phyloP scores from a whole-genome alignment of 2,329 filamentous ascomycete genomes.

The Cladosporium phlei region DNA sequence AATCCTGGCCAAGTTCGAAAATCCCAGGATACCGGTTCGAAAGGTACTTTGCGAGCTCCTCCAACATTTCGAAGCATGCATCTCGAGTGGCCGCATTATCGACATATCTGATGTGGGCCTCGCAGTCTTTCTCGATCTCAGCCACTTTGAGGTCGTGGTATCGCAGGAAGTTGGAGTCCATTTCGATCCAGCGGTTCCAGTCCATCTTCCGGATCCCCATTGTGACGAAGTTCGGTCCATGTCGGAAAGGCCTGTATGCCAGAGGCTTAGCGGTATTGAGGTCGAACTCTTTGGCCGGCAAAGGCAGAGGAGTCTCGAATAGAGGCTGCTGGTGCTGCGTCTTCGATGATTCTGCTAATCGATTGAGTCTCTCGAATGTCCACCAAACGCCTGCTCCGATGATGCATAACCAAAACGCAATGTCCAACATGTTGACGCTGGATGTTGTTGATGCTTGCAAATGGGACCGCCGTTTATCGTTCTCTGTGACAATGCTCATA shows the following conservation, averaged over 20 bases:
- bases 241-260: constrained; percentile 6
- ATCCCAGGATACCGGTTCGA: constrained; percentile 6
- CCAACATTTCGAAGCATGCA: constrained; percentile 9
- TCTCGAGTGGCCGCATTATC: constrained; percentile 5
- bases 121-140: constrained; percentile 9
- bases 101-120: constrained; percentile 4
- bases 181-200: constrained; percentile 7
- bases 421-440: too few relatives aligned
- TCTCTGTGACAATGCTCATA: too few relatives aligned
- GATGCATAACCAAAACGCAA: too few relatives aligned
- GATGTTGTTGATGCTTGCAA: too few relatives aligned
- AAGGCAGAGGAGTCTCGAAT: constrained; percentile 8
- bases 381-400: too few relatives aligned
- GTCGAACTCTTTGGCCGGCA: constrained; percentile 7
- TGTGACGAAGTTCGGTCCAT: constrained; percentile 5
- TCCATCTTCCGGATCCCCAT: constrained; percentile 11
- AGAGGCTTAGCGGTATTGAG: constrained; percentile 8
- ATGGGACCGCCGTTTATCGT: too few relatives aligned
- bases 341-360: neutral
- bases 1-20: neutral
- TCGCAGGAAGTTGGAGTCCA: constrained; percentile 7
- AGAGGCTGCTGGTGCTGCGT: neutral
- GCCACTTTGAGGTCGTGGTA: constrained; percentile 8
- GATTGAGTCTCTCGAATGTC: too few relatives aligned
- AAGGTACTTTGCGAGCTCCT: constrained; percentile 5